Conservation (phyloP, 768 basidiomycete species). For the Kwoniella botswanensis region DNA sequence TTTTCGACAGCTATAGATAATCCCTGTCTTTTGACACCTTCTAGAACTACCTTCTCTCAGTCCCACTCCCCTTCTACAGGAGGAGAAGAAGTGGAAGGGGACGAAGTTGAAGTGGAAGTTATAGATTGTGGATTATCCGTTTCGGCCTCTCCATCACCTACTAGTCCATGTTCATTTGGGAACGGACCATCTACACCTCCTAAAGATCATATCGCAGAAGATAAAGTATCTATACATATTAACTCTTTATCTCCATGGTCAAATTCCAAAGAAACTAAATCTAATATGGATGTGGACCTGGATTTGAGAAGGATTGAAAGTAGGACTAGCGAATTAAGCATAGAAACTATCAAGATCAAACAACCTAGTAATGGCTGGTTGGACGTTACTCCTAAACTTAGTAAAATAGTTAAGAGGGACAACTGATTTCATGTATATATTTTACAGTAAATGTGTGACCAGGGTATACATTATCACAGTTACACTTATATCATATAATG, state of each 20-base stretch:
- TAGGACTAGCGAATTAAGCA: slow-evolving; percentile 19
- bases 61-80: not conserved
- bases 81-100: not conserved
- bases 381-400: slow-evolving; percentile 22
- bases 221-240: not conserved
- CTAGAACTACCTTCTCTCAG: not conserved
- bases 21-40: slow-evolving; percentile 21
- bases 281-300: not conserved
- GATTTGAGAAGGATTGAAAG: slow-evolving; percentile 15
- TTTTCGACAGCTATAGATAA: slow-evolving; percentile 38
- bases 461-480: not conserved
- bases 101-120: not conserved
- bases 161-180: slow-evolving; percentile 10
- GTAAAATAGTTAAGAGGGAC: slow-evolving; percentile 9
- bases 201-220: not conserved
- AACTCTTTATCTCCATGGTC: not conserved
- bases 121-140: not conserved
- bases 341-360: slow-evolving; percentile 25
- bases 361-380: slow-evolving; percentile 3
- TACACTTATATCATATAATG: not conserved
- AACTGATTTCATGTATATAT: not conserved
- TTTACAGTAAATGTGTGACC: not conserved
- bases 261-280: not conserved
- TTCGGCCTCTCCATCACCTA: slow-evolving; percentile 10
- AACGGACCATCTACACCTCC: slow-evolving; percentile 15